Base-by-base conservation (phyloP, 139 green algal genomes). In the Desmodesmus armatus region DNA sequence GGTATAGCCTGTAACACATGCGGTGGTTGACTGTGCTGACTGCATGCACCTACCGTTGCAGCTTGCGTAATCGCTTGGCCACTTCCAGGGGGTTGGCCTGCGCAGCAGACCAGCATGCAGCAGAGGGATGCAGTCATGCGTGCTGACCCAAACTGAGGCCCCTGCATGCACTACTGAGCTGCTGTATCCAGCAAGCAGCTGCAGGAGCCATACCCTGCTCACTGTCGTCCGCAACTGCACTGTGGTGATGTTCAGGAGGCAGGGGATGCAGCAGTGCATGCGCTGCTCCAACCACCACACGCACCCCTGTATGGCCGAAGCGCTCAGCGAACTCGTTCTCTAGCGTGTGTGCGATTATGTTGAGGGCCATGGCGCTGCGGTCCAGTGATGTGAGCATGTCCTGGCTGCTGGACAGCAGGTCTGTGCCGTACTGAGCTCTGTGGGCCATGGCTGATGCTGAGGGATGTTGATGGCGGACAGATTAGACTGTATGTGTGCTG, bases 271-370 rank as follows among this genome's bases (percentile, higher is more conserved):
- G 25, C n/a, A n/a, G n/a, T n/a, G n/a, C n/a, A n/a, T n/a, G n/a
- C 62, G 62, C 19, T n/a, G 62, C 19, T 31, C 25, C 62, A 11
- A 23, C 62, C 13, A n/a, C 13, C n/a, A n/a, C n/a, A n/a, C 79
- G 17, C 69, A 85, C 79, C 44, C 79, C 79, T 19, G 63, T 75
- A 27, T 77, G 62, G 0, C 62, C 62, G 29, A 87, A 87, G 4
- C 82, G 55, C 29, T 82, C 72, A 21, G 82, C 74, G 40, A 87
- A 87, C 72, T 87, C 82, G 40, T 82, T 70, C 43, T 87, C 82
- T 9, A 87, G 55, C 0, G 51, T 53, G 27, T 62, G 71, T 15
- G 82, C 71, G 29, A 87, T 37, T 23, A 49, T 60, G 71, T 49
- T 70, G 6, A 87, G 40, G 3, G 82, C 39, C 19, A 47, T 25